Evolutionary conservation across 2,329 filamentous ascomycete species (phyloP).

Genomic region (Aspergillus fijiensis): DNA sequence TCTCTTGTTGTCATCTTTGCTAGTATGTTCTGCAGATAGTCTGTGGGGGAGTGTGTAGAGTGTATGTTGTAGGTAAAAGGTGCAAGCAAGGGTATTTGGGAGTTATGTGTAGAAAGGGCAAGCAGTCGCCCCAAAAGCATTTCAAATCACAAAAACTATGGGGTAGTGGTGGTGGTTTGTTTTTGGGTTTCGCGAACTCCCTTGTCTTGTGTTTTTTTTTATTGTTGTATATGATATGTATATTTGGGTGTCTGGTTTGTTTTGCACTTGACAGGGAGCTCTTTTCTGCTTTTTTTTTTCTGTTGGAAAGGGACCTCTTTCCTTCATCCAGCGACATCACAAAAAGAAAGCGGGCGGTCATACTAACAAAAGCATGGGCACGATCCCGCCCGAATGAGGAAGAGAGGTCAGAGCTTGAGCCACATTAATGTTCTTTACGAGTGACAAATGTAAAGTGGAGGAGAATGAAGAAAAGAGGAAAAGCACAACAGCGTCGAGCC

Average conservation of each 20-base stretch:
- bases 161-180: background rate
- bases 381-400: background rate
- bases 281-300: constrained; percentile 18
- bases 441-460: constrained; percentile 1
- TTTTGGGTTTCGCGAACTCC: background rate
- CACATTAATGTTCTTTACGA: constrained; percentile 22
- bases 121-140: too few species aligned
- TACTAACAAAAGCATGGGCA: background rate
- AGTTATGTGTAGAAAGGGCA: too few species aligned
- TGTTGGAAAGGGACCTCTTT: constrained; percentile 18
- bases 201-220: background rate
- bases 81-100: background rate
- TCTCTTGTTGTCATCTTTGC: background rate
- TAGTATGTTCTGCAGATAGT: background rate
- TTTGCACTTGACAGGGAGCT: constrained; percentile 12
- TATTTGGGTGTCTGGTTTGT: constrained; percentile 10
- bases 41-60: background rate
- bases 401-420: constrained; percentile 19
- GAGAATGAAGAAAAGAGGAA: constrained; percentile 1
- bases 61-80: background rate
- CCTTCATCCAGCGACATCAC: constrained; percentile 17
- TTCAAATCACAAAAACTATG: background rate
- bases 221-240: constrained; percentile 11
- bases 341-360: background rate
- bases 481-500: background rate